Conservation (phyloP, 495 filamentous ascomycete species). For the Lasiosphaeria miniovina region DNA sequence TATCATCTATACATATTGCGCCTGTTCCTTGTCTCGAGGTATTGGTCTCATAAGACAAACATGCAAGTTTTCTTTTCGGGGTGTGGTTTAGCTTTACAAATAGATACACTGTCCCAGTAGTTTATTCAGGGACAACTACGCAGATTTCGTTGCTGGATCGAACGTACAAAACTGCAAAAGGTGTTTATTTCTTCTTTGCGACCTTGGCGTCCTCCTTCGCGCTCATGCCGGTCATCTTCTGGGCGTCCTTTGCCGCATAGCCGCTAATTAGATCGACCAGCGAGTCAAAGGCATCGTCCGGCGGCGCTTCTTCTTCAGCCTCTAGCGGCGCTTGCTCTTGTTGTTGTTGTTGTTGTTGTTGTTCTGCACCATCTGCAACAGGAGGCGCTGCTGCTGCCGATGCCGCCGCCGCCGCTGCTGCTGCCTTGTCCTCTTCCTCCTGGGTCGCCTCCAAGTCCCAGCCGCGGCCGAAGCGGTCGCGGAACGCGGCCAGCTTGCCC, state of each 20-base stretch:
- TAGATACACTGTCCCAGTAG: slow-evolving; percentile 3
- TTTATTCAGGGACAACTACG: not conserved
- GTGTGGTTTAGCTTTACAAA: slow-evolving; percentile 6
- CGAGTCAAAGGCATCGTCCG: slow-evolving; percentile 44
- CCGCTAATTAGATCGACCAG: slow-evolving; percentile 69
- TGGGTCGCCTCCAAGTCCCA: slow-evolving; percentile 56
- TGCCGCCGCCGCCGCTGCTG: slow-evolving; percentile 17
- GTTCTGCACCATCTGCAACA: too few relatives aligned
- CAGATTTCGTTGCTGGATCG: not conserved
- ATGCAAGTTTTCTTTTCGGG: not conserved
- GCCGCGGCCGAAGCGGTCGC: slow-evolving; percentile 74
- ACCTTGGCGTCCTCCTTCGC: slow-evolving; percentile 32
- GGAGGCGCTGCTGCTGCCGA: slow-evolving; percentile 12
- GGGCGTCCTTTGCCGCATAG: slow-evolving; percentile 44
- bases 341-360: too few relatives aligned
- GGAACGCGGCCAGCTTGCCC: slow-evolving; percentile 80
- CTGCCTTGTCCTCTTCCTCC: slow-evolving; percentile 19
- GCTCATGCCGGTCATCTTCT: slow-evolving; percentile 23
- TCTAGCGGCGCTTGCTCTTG: slow-evolving; percentile 2
- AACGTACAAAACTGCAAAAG: not conserved
- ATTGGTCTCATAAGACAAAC: too few relatives aligned
- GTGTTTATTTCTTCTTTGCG: slow-evolving; percentile 28
- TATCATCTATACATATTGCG: not conserved
- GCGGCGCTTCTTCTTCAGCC: not conserved
- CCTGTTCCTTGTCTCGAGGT: too few relatives aligned